phyloP scores from a whole-genome alignment of 73 alveolate species.

The Paramecium octaurelia region DNA sequence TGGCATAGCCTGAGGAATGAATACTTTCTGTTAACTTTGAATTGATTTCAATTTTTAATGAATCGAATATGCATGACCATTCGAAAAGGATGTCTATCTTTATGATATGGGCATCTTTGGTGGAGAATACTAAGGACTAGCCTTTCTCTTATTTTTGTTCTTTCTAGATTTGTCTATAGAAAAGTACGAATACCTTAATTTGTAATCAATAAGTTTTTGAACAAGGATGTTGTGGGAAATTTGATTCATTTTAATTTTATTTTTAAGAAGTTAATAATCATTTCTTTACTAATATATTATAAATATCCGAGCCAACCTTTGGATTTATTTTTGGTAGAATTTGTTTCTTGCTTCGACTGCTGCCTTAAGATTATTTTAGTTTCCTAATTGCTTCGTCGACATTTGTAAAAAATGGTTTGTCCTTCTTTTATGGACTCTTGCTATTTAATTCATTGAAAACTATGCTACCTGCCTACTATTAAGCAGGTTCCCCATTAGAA shows the following conservation, averaged over 20 bases:
- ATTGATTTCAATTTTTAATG: slow-evolving; percentile 36
- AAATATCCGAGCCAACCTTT: slow-evolving; percentile 43
- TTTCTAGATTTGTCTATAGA: not conserved
- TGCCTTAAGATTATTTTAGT: not conserved
- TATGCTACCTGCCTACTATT: not conserved
- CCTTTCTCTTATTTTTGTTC: slow-evolving; percentile 17
- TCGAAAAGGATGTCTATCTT: slow-evolving; percentile 25
- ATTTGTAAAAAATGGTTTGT: slow-evolving; percentile 20
- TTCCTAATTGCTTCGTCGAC: slow-evolving; percentile 2
- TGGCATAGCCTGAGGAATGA: slow-evolving; percentile 56
- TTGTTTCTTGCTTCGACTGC: not conserved
- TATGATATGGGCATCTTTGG: slow-evolving; percentile 27
- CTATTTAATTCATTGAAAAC: not conserved
- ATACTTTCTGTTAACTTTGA: slow-evolving; percentile 38
- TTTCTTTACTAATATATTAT: slow-evolving; percentile 20
- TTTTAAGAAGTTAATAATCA: not conserved
- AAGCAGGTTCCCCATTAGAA: not conserved
- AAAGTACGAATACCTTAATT: not conserved
- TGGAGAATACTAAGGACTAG: slow-evolving; percentile 44
- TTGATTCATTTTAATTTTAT: slow-evolving; percentile 24
- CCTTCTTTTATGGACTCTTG: not conserved
- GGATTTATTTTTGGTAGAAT: slow-evolving; percentile 41
- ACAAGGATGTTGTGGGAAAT: not conserved
- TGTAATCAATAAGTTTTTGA: not conserved
- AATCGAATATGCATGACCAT: slow-evolving; percentile 37